These are phyloP conservation scores for Uronychia setigera DNA, from an alignment of 73 alveolate genomes.

Conservation along the genomic window DNA sequence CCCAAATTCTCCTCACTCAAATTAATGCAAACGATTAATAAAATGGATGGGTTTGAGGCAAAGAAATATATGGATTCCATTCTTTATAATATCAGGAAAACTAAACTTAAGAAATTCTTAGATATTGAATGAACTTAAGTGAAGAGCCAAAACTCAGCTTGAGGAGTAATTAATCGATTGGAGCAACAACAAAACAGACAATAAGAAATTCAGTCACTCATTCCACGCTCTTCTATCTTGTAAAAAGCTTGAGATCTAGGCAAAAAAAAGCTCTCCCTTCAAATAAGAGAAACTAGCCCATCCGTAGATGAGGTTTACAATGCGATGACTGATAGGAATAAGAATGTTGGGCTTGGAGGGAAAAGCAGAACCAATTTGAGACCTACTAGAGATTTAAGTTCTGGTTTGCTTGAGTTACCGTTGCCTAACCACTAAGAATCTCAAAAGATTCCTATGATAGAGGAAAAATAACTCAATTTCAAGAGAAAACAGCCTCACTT, in stretches of 20 bases:
- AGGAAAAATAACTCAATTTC: too few species aligned
- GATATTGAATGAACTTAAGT: background rate
- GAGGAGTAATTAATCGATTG: background rate
- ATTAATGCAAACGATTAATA: too few species aligned
- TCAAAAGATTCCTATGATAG: too few species aligned
- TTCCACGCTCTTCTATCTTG: background rate
- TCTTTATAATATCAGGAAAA: background rate
- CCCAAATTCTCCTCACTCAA: too few species aligned
- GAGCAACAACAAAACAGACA: background rate
- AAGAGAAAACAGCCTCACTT: background rate
- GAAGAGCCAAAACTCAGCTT: background rate
- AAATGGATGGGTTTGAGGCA: background rate
- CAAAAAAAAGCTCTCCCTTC: background rate
- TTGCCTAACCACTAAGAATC: background rate
- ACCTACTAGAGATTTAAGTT: background rate
- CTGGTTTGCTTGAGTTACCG: background rate
- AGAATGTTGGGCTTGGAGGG: background rate
- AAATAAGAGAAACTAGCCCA: background rate
- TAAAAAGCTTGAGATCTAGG: background rate
- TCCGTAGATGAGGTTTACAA: background rate
- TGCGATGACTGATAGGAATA: background rate
- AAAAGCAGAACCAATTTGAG: background rate
- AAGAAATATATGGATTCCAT: background rate
- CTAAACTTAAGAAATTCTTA: background rate
- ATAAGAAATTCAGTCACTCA: background rate